Base-by-base conservation (phyloP, 306 rosid species). In the Sesbania bispinosa region DNA sequence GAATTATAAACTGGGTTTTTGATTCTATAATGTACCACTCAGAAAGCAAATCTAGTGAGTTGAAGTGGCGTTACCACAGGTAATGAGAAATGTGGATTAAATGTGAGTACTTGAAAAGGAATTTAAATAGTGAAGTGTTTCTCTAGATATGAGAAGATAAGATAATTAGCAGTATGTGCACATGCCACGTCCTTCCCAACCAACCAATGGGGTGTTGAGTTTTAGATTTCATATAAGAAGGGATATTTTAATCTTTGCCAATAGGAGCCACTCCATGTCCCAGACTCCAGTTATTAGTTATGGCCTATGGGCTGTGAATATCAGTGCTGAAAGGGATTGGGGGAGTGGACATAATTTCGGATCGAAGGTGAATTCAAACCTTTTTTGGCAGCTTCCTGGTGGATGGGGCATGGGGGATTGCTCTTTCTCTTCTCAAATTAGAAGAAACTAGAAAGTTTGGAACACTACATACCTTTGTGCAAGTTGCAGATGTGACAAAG, bases 241-340 rank as follows among this genome's bases (percentile, higher is more conserved):
- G 74, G 86, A 53, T 81, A 83, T 72, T 82, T 74, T 65, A 61
- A 62, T 54, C 71, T 27, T n/a, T 64, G 15, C 45, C 26, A 47
- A 73, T 32, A 4, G 4, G 79, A 38, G 73, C 83, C 83, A 79
- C 42, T 20, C 61, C 30, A 21, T 57, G 54, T 35, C n/a, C n/a
- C n/a, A n/a, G n/a, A n/a, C n/a, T n/a, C n/a, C n/a, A n/a, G n/a
- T n/a, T 14, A 10, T 0, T 11, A 13, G 80, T 54, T 27, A 80
- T 81, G 88, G 79, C 79, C 76, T 67, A 77, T 75, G 82, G 86
- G 76, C 81, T 52, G 76, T 48, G 29, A 62, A 39, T 18, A 30
- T 48, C 53, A 42, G 1, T 14, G 52, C 6, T 39, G 82, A 55
- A 80, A 68, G 21, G 29, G 81, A 82, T 16, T 38, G 32, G 21